Evolutionary conservation across 2,329 filamentous ascomycete species (phyloP).

Genomic region (Rutstroemia sp.): DNA sequence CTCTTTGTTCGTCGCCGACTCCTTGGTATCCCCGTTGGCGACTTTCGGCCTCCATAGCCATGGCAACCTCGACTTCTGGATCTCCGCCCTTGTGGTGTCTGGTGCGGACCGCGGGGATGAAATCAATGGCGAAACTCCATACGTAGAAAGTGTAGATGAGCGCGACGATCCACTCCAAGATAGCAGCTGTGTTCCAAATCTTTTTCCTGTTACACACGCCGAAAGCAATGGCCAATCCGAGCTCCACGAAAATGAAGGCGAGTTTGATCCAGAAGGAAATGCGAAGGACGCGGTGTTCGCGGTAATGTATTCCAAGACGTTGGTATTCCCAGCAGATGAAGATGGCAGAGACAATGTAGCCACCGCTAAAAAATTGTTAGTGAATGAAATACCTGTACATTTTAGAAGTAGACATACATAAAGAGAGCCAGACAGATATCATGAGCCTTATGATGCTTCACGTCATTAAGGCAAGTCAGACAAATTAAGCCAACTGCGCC

Average conservation of each 20-base stretch:
- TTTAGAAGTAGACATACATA: slow-evolving; percentile 14
- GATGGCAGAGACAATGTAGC: slow-evolving; percentile 78
- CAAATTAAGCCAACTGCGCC: slow-evolving; percentile 75
- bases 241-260: slow-evolving; percentile 71
- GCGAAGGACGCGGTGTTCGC: slow-evolving; percentile 64
- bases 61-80: slow-evolving; percentile 22
- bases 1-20: background rate
- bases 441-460: slow-evolving; percentile 57
- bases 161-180: slow-evolving; percentile 73
- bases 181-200: slow-evolving; percentile 59
- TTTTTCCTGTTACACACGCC: slow-evolving; percentile 44
- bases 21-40: background rate
- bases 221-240: slow-evolving; percentile 68
- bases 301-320: slow-evolving; percentile 72
- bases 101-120: slow-evolving; percentile 57
- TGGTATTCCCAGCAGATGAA: slow-evolving; percentile 90
- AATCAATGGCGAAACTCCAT: slow-evolving; percentile 79
- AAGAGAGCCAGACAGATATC: slow-evolving; percentile 72
- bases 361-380: slow-evolving; percentile 35
- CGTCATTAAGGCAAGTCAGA: slow-evolving; percentile 75
- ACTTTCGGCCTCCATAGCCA: slow-evolving; percentile 8
- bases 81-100: slow-evolving; percentile 14
- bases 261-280: slow-evolving; percentile 85
- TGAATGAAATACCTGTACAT: background rate
- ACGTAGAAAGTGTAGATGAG: slow-evolving; percentile 86